Conservation (phyloP, 306 rosid species). For the Inga oerstediana region DNA sequence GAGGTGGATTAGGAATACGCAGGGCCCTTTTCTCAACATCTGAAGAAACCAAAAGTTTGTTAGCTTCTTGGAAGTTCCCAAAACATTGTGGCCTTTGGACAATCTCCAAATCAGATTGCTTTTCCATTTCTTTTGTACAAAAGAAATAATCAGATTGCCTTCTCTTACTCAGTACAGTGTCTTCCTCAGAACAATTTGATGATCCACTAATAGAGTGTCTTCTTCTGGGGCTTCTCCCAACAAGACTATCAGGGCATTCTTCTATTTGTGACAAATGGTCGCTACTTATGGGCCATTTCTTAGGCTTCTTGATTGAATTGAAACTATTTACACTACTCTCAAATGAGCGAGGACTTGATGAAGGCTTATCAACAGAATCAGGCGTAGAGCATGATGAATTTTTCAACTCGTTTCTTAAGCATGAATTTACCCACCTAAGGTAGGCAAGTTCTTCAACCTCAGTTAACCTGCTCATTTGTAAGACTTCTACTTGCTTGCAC, state of each 20-base stretch:
- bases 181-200: slow-evolving; percentile 70
- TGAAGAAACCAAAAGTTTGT: slow-evolving; percentile 52
- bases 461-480: slow-evolving; percentile 87
- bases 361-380: slow-evolving; percentile 50
- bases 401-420: slow-evolving; percentile 81
- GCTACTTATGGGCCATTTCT: slow-evolving; percentile 74
- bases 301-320: slow-evolving; percentile 68
- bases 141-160: slow-evolving; percentile 85
- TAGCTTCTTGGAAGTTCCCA: slow-evolving; percentile 56
- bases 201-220: slow-evolving; percentile 93
- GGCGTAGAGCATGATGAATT: slow-evolving; percentile 64
- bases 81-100: slow-evolving; percentile 54
- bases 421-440: slow-evolving; percentile 97
- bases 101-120: slow-evolving; percentile 58
- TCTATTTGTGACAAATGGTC: slow-evolving; percentile 66
- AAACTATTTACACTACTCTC: slow-evolving; percentile 62
- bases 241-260: slow-evolving; percentile 54
- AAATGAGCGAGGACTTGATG: slow-evolving; percentile 55
- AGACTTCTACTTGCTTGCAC: slow-evolving; percentile 92
- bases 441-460: slow-evolving; percentile 99
- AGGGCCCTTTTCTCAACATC: slow-evolving; percentile 89
- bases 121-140: slow-evolving; percentile 63
- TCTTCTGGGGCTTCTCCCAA: slow-evolving; percentile 72
- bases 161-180: slow-evolving; percentile 57
- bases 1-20: slow-evolving; percentile 94